Conservation (phyloP, 805 yeast genomes). For the Myxozyma monticola region DNA sequence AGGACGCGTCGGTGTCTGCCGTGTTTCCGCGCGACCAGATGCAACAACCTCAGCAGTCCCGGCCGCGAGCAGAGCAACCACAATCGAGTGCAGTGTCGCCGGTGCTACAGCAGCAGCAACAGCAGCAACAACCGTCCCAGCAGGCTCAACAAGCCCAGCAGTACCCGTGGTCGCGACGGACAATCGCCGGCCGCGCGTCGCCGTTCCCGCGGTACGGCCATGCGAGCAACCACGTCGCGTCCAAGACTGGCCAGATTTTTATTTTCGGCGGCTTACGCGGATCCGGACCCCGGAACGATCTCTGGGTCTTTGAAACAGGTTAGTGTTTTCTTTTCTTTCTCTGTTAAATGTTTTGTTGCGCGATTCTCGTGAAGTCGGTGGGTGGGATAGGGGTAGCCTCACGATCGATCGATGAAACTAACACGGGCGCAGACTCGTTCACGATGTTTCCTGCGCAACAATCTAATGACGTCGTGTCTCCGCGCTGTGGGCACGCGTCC, state of each 20-base stretch:
- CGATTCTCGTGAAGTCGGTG: too few species aligned
- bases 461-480: constrained; percentile 70
- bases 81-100: too few species aligned
- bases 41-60: constrained; percentile 4
- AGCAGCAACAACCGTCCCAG: background rate
- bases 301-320: constrained; percentile 78
- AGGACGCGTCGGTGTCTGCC: background rate
- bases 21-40: background rate
- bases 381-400: too few species aligned
- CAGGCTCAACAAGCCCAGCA: constrained; percentile 5
- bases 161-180: constrained; percentile 23
- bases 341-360: too few species aligned
- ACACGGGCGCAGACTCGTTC: constrained; percentile 34
- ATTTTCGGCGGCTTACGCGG: constrained; percentile 96
- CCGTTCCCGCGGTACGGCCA: constrained; percentile 97
- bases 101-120: background rate
- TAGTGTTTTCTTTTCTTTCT: constrained; percentile 18
- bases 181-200: constrained; percentile 1
- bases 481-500: constrained; percentile 94
- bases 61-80: background rate
- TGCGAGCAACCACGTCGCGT: constrained; percentile 64
- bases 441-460: constrained; percentile 29
- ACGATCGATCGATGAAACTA: background rate
- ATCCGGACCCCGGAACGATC: constrained; percentile 79
- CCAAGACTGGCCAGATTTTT: constrained; percentile 77